Percentiles rank a stretch among this genome's conserved stretches.
Conservation (phyloP, 1,284 basidiomycete species). For the Trametes sp. region DNA sequence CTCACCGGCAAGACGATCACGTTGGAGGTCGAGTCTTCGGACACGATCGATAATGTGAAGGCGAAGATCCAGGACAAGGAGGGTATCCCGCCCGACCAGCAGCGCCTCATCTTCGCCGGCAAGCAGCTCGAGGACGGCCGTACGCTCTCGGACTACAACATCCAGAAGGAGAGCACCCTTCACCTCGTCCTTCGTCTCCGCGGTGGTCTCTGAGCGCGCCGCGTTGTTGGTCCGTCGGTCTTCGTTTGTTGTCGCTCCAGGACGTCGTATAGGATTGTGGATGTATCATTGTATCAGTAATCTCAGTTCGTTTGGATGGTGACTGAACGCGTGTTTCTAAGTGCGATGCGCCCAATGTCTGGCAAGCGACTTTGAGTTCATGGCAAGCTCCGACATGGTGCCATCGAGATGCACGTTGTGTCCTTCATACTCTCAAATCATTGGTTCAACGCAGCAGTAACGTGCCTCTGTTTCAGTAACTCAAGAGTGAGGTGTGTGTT, state of each 20-base stretch:
- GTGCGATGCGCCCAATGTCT: too few relatives aligned
- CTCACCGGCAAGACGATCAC: constrained; percentile 41
- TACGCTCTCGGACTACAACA: constrained; percentile 56
- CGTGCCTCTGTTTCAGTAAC: too few relatives aligned
- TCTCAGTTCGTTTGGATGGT: constrained; percentile 22
- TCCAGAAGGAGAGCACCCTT: constrained; percentile 73
- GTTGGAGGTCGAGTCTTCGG: constrained; percentile 39
- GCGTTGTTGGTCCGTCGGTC: background rate
- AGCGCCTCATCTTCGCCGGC: constrained; percentile 40
- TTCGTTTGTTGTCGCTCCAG: constrained; percentile 10
- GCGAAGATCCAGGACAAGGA: constrained; percentile 42
- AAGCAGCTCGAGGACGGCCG: constrained; percentile 40
- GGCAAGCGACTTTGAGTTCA: too few relatives aligned
- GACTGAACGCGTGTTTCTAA: background rate
- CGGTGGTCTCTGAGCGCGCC: constrained; percentile 48
- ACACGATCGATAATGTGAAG: constrained; percentile 41
- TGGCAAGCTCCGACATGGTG: too few relatives aligned
- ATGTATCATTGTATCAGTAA: constrained; percentile 25
- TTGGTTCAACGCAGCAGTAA: too few relatives aligned
- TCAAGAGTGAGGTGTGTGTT: too few relatives aligned
- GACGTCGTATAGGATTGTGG: constrained; percentile 20
- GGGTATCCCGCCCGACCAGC: constrained; percentile 39
- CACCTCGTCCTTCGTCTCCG: constrained; percentile 77
- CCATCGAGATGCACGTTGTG: too few relatives aligned
- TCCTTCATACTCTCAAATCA: too few relatives aligned